phyloP scores from a whole-genome alignment of 257 asterid genomes.

The Dorcoceras hygrometricum region DNA sequence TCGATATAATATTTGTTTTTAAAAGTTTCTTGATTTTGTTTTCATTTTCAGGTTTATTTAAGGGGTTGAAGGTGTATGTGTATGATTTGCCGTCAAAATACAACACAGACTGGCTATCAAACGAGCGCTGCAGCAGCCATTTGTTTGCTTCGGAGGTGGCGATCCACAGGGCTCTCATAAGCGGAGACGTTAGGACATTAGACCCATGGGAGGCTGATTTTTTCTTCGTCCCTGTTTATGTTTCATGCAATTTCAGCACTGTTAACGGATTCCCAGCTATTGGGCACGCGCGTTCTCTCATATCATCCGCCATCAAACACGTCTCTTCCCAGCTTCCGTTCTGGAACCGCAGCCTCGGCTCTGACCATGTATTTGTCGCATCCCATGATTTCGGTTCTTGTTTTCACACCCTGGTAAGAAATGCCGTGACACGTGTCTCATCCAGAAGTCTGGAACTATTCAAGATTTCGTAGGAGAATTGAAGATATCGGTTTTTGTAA shows the following conservation, averaged over 20 bases:
- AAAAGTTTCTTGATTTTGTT: background rate
- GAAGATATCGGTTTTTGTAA: background rate
- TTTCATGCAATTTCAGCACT: slow-evolving; percentile 84
- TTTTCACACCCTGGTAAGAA: slow-evolving; percentile 79
- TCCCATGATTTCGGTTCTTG: slow-evolving; percentile 97
- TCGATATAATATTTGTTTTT: background rate
- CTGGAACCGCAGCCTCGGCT: slow-evolving; percentile 85
- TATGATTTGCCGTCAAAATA: slow-evolving; percentile 70
- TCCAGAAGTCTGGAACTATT: too few species aligned
- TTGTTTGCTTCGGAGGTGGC: slow-evolving; percentile 93
- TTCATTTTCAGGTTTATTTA: slow-evolving; percentile 32
- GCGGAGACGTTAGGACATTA: slow-evolving; percentile 46
- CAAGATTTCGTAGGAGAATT: background rate
- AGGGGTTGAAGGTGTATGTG: slow-evolving; percentile 53
- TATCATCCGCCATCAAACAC: slow-evolving; percentile 46
- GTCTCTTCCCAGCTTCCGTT: slow-evolving; percentile 56
- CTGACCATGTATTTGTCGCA: slow-evolving; percentile 89
- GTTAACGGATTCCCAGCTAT: slow-evolving; percentile 90
- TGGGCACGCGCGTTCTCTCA: slow-evolving; percentile 76
- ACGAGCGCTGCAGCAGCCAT: slow-evolving; percentile 66
- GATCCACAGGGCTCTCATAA: slow-evolving; percentile 53
- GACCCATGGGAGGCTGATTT: slow-evolving; percentile 73
- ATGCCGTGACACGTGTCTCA: background rate
- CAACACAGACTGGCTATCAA: slow-evolving; percentile 63
- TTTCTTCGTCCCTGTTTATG: slow-evolving; percentile 90